A percentile compares a stretch with the other conserved stretches of the same genome.
Conservation (phyloP, 305 asterid genomes). For the Fraxinus albicans region DNA sequence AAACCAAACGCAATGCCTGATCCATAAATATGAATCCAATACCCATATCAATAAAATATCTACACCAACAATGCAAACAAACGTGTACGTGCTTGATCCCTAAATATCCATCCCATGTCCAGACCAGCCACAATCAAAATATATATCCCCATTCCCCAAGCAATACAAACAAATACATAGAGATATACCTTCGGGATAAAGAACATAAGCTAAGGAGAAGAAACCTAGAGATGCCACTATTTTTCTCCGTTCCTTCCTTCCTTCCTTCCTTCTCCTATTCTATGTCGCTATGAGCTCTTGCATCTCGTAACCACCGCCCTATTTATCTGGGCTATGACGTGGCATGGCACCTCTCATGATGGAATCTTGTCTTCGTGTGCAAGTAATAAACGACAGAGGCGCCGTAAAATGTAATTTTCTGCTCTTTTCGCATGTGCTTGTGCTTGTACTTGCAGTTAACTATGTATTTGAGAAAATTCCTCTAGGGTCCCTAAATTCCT, state of each 20-base stretch:
- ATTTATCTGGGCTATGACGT: not conserved
- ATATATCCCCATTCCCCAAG: not conserved
- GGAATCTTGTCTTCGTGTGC: not conserved
- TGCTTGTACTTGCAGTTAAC: not conserved
- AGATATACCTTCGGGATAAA: not conserved
- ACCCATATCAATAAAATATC: constrained; percentile 24
- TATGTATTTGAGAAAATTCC: not conserved
- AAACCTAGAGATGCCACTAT: not conserved
- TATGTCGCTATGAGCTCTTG: not conserved
- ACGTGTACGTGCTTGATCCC: not conserved
- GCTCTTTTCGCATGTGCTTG: not conserved
- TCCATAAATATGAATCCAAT: constrained; percentile 23
- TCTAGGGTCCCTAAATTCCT: not conserved
- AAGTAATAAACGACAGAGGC: not conserved
- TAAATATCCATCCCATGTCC: not conserved
- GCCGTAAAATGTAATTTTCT: not conserved
- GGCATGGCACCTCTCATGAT: not conserved
- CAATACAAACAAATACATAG: not conserved
- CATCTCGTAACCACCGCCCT: not conserved
- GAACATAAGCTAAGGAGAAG: not conserved
- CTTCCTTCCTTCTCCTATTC: not conserved
- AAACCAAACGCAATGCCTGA: constrained; percentile 24
- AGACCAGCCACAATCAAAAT: not conserved
- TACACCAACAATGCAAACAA: constrained; percentile 16
- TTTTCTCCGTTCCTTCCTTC: not conserved